Evolutionary conservation across 2,329 filamentous ascomycete species (phyloP), one percentile per base, ranked within the genome.

Genomic region (Bretziella fagacearum): DNA sequence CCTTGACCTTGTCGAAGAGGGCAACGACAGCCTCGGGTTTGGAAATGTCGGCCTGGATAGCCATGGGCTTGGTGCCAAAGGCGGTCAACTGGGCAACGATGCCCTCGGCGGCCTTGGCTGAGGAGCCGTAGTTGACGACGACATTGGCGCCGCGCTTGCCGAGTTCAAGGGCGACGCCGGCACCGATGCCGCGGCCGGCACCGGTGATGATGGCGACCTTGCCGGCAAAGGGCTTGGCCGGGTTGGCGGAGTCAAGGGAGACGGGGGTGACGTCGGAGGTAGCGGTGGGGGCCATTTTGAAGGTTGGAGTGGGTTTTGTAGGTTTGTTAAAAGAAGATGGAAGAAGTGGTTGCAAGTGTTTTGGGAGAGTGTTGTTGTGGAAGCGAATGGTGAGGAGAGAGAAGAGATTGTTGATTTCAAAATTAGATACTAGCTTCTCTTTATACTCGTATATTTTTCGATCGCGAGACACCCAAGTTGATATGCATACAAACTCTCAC

Each of bases 121-220:
- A 72, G 44, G 69, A 70, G 47, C 69, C 64, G 61, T 83, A 83
- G 66, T 82, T 83, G 58, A 84, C 70, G 22, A 81, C 67, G 45
- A 83, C 67, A 47, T 67, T 73, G 55, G 72, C 73, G 33, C 78
- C 78, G 53, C 76, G 75, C 57, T 70, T 68, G 58, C 71, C 77
- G 33, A 82, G 74, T 61, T 81, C 77, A 46, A 80, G 66, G 53
- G 78, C 77, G 46, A 79, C 79, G 46, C 76, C 76, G 45, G 67
- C 64, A 32, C 78, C 78, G 55, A 82, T 82, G 48, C 79, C 79
- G 29, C 77, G 75, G 45, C 76, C 74, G 42, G 72, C 64, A 33
- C 73, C 78, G 13, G 78, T 82, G 59, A 82, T 67, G 52, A 82
- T 67, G 49, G 76, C 68, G 20, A 72, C 65, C 58, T 71, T 72